phyloP scores from a whole-genome alignment of 2,329 filamentous ascomycete species.

The Fusarium xyrophilum region DNA sequence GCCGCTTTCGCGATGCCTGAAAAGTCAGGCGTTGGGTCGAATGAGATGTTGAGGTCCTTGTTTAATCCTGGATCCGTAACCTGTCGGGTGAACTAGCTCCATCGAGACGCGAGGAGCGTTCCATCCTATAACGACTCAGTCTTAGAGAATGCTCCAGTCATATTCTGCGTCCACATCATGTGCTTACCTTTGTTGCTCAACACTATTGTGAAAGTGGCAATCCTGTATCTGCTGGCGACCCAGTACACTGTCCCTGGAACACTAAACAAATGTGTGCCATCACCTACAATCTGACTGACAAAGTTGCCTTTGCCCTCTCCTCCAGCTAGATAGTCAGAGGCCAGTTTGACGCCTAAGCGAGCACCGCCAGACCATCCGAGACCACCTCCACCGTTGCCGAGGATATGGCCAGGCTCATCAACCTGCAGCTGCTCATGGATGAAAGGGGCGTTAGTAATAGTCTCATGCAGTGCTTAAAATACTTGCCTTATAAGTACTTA shows the following conservation, averaged over 20 bases:
- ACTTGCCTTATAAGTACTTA: too few relatives aligned
- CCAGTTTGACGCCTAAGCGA: constrained; percentile 71
- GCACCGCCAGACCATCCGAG: constrained; percentile 79
- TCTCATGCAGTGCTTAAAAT: too few relatives aligned
- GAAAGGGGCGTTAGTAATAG: constrained; percentile 71
- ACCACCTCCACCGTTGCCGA: constrained; percentile 79
- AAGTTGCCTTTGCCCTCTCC: constrained; percentile 46
- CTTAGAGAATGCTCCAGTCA: neutral
- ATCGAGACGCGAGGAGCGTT: constrained; percentile 64
- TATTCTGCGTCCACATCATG: accelerated
- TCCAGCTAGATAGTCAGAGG: constrained; percentile 46
- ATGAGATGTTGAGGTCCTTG: constrained; percentile 66
- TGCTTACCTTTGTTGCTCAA: constrained; percentile 56
- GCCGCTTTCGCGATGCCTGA: constrained; percentile 65
- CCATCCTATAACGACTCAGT: constrained; percentile 46
- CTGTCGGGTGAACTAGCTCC: constrained; percentile 63
- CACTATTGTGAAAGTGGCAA: constrained; percentile 57
- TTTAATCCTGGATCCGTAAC: constrained; percentile 59
- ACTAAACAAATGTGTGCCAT: constrained; percentile 58
- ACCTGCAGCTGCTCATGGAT: constrained; percentile 74
- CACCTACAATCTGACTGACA: constrained; percentile 58
- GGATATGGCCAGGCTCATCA: constrained; percentile 71
- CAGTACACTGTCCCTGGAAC: constrained; percentile 58
- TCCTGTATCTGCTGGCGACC: constrained; percentile 55
- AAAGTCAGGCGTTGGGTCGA: constrained; percentile 64